These are phyloP conservation scores for Dactylellina sp. DNA, from an alignment of 2,329 filamentous ascomycete species.

Conservation along the genomic window DNA sequence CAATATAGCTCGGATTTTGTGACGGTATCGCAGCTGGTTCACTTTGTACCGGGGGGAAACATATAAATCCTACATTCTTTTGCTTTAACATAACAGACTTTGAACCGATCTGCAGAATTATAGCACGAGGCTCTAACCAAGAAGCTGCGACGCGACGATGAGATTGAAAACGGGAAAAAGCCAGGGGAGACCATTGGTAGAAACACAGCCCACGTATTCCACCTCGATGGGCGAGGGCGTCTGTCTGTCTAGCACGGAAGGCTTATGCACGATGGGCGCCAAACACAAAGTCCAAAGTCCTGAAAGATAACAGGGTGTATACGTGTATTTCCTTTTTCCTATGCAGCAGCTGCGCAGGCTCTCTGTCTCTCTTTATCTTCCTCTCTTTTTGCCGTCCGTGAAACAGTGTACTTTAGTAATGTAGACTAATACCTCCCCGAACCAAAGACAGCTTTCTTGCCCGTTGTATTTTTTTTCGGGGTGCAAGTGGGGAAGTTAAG, in stretches of 20 bases:
- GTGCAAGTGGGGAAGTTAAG: constrained; percentile 6
- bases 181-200: constrained; percentile 8
- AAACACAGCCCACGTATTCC: constrained; percentile 47
- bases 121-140: no score
- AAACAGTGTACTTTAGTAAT: no score
- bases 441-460: no score
- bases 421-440: no score
- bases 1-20: not conserved
- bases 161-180: not conserved
- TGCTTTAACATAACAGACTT: not conserved
- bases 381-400: no score
- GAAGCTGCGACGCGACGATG: no score
- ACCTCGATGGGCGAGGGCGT: constrained; percentile 8
- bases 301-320: not conserved
- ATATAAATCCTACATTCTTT: not conserved
- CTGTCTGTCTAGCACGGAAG: constrained; percentile 31
- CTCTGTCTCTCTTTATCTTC: no score
- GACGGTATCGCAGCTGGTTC: no score
- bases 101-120: not conserved
- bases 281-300: constrained; percentile 9
- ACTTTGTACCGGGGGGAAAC: no score
- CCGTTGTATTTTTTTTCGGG: constrained; percentile 31
- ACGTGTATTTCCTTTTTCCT: not conserved
- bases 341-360: not conserved
- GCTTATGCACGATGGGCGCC: constrained; percentile 48